These are phyloP conservation scores for Phytophthora cactorum DNA, from an alignment of 352 stramenopile species.

Conservation along the genomic window DNA sequence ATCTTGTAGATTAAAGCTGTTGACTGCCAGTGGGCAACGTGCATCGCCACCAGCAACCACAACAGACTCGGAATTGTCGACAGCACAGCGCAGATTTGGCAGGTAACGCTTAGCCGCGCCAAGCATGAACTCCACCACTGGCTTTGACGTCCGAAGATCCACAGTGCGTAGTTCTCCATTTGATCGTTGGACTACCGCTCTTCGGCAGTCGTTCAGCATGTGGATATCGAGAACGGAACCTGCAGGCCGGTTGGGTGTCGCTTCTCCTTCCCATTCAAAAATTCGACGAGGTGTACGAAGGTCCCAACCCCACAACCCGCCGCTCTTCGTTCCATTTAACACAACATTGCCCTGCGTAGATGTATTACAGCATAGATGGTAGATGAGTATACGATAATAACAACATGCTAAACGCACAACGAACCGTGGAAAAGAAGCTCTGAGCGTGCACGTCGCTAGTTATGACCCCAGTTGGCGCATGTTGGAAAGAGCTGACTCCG, in stretches of 20 bases:
- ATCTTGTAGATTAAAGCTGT: slow-evolving; percentile 38
- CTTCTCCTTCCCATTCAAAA: slow-evolving; percentile 30
- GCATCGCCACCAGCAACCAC: slow-evolving; percentile 42
- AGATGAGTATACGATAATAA: not conserved
- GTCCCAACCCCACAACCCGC: slow-evolving; percentile 60
- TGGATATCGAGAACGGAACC: slow-evolving; percentile 46
- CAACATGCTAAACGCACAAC: not conserved
- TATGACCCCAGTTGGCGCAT: slow-evolving; percentile 35
- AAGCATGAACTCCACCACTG: slow-evolving; percentile 41
- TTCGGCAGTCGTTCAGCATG: slow-evolving; percentile 45
- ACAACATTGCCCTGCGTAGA: slow-evolving; percentile 41
- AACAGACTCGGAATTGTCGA: slow-evolving; percentile 42
- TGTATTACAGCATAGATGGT: no score
- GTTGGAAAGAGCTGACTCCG: slow-evolving; percentile 6
- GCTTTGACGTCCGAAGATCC: slow-evolving; percentile 51
- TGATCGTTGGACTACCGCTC: slow-evolving; percentile 52
- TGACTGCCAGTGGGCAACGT: slow-evolving; percentile 25
- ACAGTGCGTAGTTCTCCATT: slow-evolving; percentile 50
- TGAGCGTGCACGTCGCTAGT: slow-evolving; percentile 54
- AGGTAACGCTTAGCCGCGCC: slow-evolving; percentile 39
- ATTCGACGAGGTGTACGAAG: slow-evolving; percentile 36
- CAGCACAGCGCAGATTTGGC: slow-evolving; percentile 41
- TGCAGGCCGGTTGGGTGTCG: not conserved
- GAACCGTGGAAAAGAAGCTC: slow-evolving; percentile 42
- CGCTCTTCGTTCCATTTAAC: slow-evolving; percentile 56